These are phyloP conservation scores for Saccharomycopsis hybrid DNA, from an alignment of 1,139 yeast genomes.

Conservation along the genomic window DNA sequence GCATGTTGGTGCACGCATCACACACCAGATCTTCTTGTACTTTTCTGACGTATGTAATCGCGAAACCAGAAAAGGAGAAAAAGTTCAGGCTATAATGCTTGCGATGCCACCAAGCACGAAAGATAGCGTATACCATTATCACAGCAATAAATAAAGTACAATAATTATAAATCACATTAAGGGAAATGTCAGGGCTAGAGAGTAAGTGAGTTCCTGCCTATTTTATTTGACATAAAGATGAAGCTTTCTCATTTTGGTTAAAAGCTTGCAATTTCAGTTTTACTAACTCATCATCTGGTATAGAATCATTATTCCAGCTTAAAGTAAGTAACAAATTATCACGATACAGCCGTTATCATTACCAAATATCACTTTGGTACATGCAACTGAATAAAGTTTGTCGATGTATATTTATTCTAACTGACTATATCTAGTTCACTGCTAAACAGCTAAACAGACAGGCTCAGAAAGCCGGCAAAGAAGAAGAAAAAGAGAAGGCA, in stretches of 20 bases:
- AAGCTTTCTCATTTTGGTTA: not conserved
- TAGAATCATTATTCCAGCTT: constrained; percentile 48
- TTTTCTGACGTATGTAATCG: no score
- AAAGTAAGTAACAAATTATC: constrained; percentile 29
- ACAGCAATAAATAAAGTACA: not conserved
- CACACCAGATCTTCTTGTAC: no score
- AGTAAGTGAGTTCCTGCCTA: constrained; percentile 30
- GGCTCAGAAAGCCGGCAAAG: constrained; percentile 85
- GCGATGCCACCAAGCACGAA: no score
- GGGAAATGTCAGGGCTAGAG: constrained; percentile 41
- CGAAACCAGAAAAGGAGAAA: no score
- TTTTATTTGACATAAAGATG: not conserved
- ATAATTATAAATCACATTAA: not conserved
- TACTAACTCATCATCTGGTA: constrained; percentile 4
- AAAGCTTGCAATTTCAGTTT: constrained; percentile 9
- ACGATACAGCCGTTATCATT: no score
- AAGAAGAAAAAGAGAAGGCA: constrained; percentile 79
- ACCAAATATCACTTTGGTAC: no score
- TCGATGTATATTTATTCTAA: constrained; percentile 4
- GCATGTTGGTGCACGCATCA: no score
- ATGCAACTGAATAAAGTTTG: no score
- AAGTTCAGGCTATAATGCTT: no score
- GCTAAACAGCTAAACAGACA: constrained; percentile 90
- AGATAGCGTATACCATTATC: not conserved
- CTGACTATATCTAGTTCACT: constrained; percentile 50